Conservation (phyloP, 2,329 filamentous ascomycete species). For the Alternaria gaisen region DNA sequence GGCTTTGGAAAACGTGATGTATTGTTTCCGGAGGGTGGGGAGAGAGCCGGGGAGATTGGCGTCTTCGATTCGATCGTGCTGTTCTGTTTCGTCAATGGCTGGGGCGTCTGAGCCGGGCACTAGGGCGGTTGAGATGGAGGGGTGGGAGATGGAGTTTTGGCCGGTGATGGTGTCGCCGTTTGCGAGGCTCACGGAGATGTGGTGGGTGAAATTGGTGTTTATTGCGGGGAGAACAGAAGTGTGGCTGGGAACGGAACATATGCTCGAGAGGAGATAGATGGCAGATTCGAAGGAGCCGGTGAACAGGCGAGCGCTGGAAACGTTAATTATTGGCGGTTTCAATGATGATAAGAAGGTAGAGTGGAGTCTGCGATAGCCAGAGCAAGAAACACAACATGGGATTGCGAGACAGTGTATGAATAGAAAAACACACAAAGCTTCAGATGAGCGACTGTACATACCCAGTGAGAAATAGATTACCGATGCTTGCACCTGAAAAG, state of each 20-base stretch:
- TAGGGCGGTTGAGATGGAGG: constrained; percentile 40
- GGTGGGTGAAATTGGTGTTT: constrained; percentile 94
- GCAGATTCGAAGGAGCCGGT: constrained; percentile 91
- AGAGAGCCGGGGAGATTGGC: constrained; percentile 83
- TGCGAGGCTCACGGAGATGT: constrained; percentile 84
- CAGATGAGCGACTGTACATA: constrained; percentile 35
- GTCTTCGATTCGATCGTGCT: constrained; percentile 76
- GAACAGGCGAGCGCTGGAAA: constrained; percentile 79
- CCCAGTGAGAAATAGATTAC: constrained; percentile 62
- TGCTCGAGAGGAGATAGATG: constrained; percentile 86
- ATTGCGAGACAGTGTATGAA: background rate
- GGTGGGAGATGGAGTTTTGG: constrained; percentile 71
- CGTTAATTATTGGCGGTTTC: constrained; percentile 13
- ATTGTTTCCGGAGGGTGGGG: constrained; percentile 78
- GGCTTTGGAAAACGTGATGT: constrained; percentile 81
- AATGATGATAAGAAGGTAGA: background rate
- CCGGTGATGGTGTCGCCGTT: constrained; percentile 84
- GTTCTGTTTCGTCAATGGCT: constrained; percentile 55
- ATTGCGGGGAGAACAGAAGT: constrained; percentile 87
- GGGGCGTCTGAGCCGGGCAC: constrained; percentile 23
- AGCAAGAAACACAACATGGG: background rate
- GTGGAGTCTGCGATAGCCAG: background rate
- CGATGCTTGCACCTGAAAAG: constrained; percentile 60
- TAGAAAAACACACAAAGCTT: background rate
- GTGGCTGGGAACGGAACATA: constrained; percentile 81